A percentile compares a stretch with the other conserved stretches of the same genome.
phyloP scores from a whole-genome alignment of 805 yeast species.

The Blastobotrys attinorum region DNA sequence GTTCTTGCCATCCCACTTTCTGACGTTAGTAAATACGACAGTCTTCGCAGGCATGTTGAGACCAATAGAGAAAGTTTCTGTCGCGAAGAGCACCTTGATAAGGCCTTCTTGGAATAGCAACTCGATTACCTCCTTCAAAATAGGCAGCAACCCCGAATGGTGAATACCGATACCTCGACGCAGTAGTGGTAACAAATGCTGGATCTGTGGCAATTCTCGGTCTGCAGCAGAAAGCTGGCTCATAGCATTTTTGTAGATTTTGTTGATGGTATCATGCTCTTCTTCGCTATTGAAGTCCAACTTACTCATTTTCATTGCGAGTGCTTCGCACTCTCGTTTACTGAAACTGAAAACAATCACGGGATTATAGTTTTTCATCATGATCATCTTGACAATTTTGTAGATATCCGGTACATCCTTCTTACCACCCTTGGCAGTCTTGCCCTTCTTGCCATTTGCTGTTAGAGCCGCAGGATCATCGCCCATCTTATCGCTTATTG shows the following conservation, averaged over 20 bases:
- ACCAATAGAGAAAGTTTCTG: conserved; percentile 97
- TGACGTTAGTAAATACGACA: conserved; percentile 92
- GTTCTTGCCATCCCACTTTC: conserved; percentile 97
- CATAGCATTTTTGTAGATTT: conserved; percentile 87
- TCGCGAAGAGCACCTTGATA: conserved; percentile 88
- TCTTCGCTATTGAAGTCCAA: conserved; percentile 90
- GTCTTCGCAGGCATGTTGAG: conserved; percentile 99
- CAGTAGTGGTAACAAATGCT: conserved; percentile 78
- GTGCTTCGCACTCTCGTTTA: conserved; percentile 90
- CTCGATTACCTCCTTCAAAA: conserved; percentile 89
- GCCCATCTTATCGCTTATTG: conserved; percentile 72
- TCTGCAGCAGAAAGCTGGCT: conserved; percentile 83
- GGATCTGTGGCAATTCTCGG: conserved; percentile 88
- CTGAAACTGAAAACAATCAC: conserved; percentile 98
- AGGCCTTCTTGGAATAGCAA: conserved; percentile 95
- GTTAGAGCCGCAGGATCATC: conserved; percentile 68
- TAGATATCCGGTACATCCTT: conserved; percentile 89
- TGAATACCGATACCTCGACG: conserved; percentile 98
- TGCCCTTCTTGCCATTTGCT: conserved; percentile 60
- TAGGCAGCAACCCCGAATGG: conserved; percentile 93
- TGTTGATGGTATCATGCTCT: conserved; percentile 83
- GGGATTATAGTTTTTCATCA: conserved; percentile 93
- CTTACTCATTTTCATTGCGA: conserved; percentile 93
- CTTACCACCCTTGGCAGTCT: conserved; percentile 80
- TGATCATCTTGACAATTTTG: conserved; percentile 95